Conservation (phyloP, 106 monocot species). For the Dendrobium huoshanense region DNA sequence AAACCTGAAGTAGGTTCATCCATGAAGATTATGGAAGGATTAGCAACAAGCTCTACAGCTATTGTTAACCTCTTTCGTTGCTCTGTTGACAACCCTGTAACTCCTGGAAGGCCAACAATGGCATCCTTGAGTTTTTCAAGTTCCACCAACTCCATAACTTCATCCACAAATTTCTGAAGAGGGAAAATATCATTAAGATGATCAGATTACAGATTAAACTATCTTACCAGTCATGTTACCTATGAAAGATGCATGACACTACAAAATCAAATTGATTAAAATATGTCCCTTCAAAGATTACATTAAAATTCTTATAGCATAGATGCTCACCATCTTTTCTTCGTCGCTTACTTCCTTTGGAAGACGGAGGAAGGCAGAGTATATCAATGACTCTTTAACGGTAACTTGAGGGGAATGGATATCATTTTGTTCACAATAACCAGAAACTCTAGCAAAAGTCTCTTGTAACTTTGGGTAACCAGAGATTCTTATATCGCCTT, state of each 20-base stretch:
- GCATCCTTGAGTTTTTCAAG: slow-evolving; percentile 51
- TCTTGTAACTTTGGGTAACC: slow-evolving; percentile 58
- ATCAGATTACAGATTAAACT: neutral
- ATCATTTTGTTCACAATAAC: slow-evolving; percentile 71
- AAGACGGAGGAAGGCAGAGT: slow-evolving; percentile 54
- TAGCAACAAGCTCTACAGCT: slow-evolving; percentile 78
- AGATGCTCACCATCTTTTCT: slow-evolving; percentile 44
- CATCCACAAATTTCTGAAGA: slow-evolving; percentile 66
- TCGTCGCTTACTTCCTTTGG: slow-evolving; percentile 33
- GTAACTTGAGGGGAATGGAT: slow-evolving; percentile 78
- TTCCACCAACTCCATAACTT: slow-evolving; percentile 76
- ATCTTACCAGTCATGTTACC: neutral
- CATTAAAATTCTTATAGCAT: neutral
- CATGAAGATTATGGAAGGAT: slow-evolving; percentile 86
- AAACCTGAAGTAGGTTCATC: slow-evolving; percentile 76
- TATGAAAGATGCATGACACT: neutral
- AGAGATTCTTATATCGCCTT: slow-evolving; percentile 57
- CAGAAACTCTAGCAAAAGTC: slow-evolving; percentile 66
- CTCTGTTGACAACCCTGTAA: slow-evolving; percentile 70
- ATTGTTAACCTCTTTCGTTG: slow-evolving; percentile 72
- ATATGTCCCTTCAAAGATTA: neutral
- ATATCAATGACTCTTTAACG: slow-evolving; percentile 52
- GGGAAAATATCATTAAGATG: neutral
- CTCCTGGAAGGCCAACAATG: slow-evolving; percentile 61
- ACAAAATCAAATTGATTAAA: neutral